phyloP scores from a whole-genome alignment of 2,329 filamentous ascomycete species.

The Basipetospora chlamydospora region DNA sequence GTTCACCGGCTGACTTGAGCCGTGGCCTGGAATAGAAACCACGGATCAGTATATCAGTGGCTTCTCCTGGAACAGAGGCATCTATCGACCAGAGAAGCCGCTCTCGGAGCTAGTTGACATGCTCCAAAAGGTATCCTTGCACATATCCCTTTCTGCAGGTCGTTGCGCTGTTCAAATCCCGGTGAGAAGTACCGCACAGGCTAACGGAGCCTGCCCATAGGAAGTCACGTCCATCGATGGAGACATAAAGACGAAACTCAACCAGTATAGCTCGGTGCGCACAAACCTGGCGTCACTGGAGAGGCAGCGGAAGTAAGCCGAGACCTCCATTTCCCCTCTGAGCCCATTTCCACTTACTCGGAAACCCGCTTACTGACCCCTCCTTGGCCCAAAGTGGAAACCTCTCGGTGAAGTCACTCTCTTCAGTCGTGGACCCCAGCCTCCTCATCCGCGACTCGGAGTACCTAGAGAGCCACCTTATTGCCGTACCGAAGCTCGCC shows the following conservation, averaged over 20 bases:
- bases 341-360: too few species aligned
- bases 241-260: constrained; percentile 88
- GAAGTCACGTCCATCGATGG: constrained; percentile 87
- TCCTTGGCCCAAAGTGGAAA: constrained; percentile 51
- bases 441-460: constrained; percentile 80
- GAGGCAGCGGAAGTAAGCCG: constrained; percentile 67
- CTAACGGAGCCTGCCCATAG: constrained; percentile 26
- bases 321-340: background rate
- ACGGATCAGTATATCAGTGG: constrained; percentile 81
- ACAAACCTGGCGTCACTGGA: constrained; percentile 68
- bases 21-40: constrained; percentile 49
- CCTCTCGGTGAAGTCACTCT: constrained; percentile 82
- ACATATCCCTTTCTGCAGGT: background rate
- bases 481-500: constrained; percentile 67
- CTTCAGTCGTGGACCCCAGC: constrained; percentile 70
- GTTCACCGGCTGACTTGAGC: background rate
- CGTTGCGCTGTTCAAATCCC: too few species aligned
- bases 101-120: constrained; percentile 75
- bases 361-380: constrained; percentile 7
- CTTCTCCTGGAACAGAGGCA: constrained; percentile 95
- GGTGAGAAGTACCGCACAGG: too few species aligned
- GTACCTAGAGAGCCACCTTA: constrained; percentile 88
- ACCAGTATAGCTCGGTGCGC: constrained; percentile 86
- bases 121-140: constrained; percentile 58
- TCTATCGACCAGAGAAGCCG: constrained; percentile 86